phyloP scores from a whole-genome alignment of 345 rosid species.

The Trapa bicornis region DNA sequence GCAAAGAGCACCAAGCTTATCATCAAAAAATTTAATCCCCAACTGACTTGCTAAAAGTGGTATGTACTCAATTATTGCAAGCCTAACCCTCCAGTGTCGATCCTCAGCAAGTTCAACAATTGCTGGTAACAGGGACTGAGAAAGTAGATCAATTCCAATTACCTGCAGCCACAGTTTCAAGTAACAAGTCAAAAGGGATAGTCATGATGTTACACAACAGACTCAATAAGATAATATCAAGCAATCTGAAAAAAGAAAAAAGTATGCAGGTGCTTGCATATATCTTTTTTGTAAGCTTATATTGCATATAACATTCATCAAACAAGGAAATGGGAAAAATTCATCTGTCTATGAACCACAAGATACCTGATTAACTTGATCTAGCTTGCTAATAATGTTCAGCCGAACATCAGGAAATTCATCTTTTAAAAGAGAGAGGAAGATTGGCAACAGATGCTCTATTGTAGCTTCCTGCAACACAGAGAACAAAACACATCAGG shows the following conservation, averaged over 20 bases:
- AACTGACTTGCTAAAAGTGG: constrained; percentile 89
- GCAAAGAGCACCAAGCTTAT: constrained; percentile 89
- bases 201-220: background rate
- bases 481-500: background rate
- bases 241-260: background rate
- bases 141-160: constrained; percentile 86
- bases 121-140: constrained; percentile 86
- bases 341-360: background rate
- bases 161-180: constrained; percentile 32
- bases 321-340: background rate
- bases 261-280: background rate
- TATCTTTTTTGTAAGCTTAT: background rate
- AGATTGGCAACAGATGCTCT: constrained; percentile 90
- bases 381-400: constrained; percentile 93
- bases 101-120: constrained; percentile 98
- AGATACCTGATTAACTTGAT: constrained; percentile 92
- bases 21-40: constrained; percentile 87
- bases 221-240: background rate
- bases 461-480: constrained; percentile 72
- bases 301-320: background rate
- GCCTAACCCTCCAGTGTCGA: constrained; percentile 93
- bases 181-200: background rate
- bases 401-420: constrained; percentile 94
- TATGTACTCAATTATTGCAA: constrained; percentile 91
- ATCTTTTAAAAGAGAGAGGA: constrained; percentile 84